phyloP scores from a whole-genome alignment of 2,329 filamentous ascomycete species.

The Sphaerulina vaccinii region DNA sequence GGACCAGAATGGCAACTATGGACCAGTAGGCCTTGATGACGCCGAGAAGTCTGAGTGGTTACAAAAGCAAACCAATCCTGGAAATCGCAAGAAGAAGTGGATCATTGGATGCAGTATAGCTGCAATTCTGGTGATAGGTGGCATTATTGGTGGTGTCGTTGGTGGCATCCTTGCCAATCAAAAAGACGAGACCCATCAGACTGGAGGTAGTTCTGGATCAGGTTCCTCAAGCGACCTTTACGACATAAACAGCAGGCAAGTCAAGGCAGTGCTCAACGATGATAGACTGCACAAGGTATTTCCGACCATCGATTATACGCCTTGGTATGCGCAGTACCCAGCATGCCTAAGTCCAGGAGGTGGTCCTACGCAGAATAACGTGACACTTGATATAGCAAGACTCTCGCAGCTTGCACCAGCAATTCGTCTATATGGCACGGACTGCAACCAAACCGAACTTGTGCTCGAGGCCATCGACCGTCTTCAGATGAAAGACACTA shows the following conservation, averaged over 20 bases:
- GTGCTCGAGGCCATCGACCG: constrained; percentile 76
- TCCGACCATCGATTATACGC: constrained; percentile 92
- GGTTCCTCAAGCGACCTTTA: constrained; percentile 55
- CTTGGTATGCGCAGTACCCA: constrained; percentile 86
- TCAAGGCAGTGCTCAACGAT: constrained; percentile 80
- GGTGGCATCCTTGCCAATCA: constrained; percentile 66
- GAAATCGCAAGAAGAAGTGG: constrained; percentile 67
- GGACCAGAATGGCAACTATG: constrained; percentile 51
- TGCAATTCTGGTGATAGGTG: constrained; percentile 65
- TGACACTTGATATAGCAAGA: constrained; percentile 87
- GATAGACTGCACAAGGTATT: constrained; percentile 85
- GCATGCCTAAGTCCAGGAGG: constrained; percentile 64
- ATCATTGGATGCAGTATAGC: constrained; percentile 58
- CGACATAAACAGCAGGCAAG: constrained; percentile 69
- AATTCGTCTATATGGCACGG: constrained; percentile 86
- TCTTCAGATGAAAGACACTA: constrained; percentile 65
- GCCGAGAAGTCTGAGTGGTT: constrained; percentile 67
- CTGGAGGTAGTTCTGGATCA: constrained; percentile 11
- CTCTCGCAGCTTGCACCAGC: constrained; percentile 86
- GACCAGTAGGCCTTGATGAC: constrained; percentile 50
- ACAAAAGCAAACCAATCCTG: constrained; percentile 58
- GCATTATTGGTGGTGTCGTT: constrained; percentile 70
- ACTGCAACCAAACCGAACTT: constrained; percentile 98
- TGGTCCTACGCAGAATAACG: constrained; percentile 87
- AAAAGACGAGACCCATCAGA: constrained; percentile 8